Base-by-base conservation (phyloP, 495 filamentous ascomycete species). In the Aspergillus campestris region DNA sequence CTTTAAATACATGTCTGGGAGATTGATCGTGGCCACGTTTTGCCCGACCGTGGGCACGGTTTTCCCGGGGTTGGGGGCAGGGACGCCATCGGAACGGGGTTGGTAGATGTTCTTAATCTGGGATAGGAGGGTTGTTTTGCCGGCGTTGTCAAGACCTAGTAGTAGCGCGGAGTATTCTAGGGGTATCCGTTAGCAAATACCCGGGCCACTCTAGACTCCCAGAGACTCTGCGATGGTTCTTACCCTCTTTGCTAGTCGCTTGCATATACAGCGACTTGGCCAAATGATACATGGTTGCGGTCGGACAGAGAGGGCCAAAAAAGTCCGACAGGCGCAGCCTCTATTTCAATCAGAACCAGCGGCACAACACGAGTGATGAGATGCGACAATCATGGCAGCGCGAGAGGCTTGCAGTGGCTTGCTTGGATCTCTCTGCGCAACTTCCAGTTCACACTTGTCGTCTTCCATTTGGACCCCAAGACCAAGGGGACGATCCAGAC, bases 31-130 rank as follows among this genome's bases (percentile, higher is more conserved):
- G 31, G 87, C 81, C 52, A 97, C 91, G 67, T 96, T 98, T 60
- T 98, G 92, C 45, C 92, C 92, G 58, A 98, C 92, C 11, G 92
- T 98, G 11, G 92, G 92, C 30, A 96, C 94, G 36, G 92, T 98
- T 49, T 80, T 81, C 42, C 73, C 65, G 42, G 64, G 69, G 75
- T 81, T 69, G 46, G 66, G 56, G 10, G 62, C 48, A 67, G 69
- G 63, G 42, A 77, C 62, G 45, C 78, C 73, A 54, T 75, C 73
- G 11, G 69, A 52, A 46, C 77, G 75, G 31, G 84, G 80, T 45
- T 82, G 76, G 69, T 85, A 94, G 56, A 91, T 73, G 33, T 88
- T 78, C 69, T 95, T 95, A 59, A 96, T 85, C 60, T 95, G 88
- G 50, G 92, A 87, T 65, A 95, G 89, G 62, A 98, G 89, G 10